Percentiles rank a stretch among this genome's conserved stretches.
These are phyloP conservation scores for Halophytophthora polymorphica DNA, from an alignment of 352 stramenopile species.

Conservation along the genomic window DNA sequence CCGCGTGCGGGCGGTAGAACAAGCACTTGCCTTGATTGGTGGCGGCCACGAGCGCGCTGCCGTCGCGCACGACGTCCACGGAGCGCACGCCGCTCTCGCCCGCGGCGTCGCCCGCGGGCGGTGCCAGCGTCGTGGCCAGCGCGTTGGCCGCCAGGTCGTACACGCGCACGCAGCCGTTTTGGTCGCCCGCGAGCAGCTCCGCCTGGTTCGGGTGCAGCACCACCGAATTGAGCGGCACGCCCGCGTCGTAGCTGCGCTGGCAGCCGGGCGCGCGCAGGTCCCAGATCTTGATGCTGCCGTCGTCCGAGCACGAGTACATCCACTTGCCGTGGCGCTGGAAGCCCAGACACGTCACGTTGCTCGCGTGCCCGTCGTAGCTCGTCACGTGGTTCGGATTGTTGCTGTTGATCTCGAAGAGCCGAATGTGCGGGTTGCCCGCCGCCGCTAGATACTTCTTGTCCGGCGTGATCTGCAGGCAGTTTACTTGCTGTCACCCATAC, in stretches of 20 bases:
- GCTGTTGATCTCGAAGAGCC: slow-evolving; percentile 97
- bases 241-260: slow-evolving; percentile 87
- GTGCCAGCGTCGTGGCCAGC: slow-evolving; percentile 59
- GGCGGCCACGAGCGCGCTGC: slow-evolving; percentile 87
- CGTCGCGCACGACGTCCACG: slow-evolving; percentile 92
- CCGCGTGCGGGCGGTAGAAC: slow-evolving; percentile 80
- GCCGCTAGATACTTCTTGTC: slow-evolving; percentile 98
- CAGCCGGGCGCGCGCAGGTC: slow-evolving; percentile 85
- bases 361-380: slow-evolving; percentile 94
- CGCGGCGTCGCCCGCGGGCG: slow-evolving; percentile 44
- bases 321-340: slow-evolving; percentile 97
- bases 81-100: slow-evolving; percentile 87
- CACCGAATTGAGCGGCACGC: slow-evolving; percentile 93
- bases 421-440: slow-evolving; percentile 96
- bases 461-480: slow-evolving; percentile 95
- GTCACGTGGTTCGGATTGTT: slow-evolving; percentile 95
- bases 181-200: slow-evolving; percentile 83
- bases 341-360: slow-evolving; percentile 96
- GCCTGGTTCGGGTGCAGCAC: slow-evolving; percentile 95
- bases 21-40: slow-evolving; percentile 96
- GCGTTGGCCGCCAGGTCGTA: slow-evolving; percentile 89
- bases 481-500: slow-evolving; percentile 83
- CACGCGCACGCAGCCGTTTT: slow-evolving; percentile 92
- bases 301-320: slow-evolving; percentile 97
- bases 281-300: slow-evolving; percentile 95